Percentiles rank a stretch among this genome's conserved stretches.
Conservation (phyloP, 352 stramenopile genomes). For the Aphanomyces stellatus region DNA sequence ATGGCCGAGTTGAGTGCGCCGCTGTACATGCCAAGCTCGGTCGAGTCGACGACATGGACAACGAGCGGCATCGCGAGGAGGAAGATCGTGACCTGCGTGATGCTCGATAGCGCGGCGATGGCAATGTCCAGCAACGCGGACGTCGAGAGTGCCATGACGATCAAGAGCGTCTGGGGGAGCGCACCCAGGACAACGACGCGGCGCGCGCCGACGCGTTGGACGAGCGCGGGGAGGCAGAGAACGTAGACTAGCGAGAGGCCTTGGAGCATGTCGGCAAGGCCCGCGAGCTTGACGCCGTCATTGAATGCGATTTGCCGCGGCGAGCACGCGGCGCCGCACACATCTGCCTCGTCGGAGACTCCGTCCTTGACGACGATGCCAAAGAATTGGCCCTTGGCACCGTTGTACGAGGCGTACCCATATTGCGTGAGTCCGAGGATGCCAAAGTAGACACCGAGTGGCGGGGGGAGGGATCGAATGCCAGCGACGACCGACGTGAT, state of each 20-base stretch:
- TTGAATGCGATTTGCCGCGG: slow-evolving; percentile 35
- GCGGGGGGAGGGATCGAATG: slow-evolving; percentile 30
- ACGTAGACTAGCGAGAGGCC: not conserved
- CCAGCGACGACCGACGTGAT: slow-evolving; percentile 41
- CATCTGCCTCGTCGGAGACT: slow-evolving; percentile 33
- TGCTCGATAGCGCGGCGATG: not conserved
- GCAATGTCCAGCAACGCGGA: not conserved
- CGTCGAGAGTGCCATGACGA: slow-evolving; percentile 1
- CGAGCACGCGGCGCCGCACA: slow-evolving; percentile 27
- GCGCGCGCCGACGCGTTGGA: not conserved
- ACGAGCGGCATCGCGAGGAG: slow-evolving; percentile 2
- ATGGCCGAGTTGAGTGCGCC: slow-evolving; percentile 69
- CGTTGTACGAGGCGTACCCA: slow-evolving; percentile 51
- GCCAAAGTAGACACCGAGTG: slow-evolving; percentile 40
- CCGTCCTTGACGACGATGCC: slow-evolving; percentile 43
- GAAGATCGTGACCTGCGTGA: slow-evolving; percentile 5
- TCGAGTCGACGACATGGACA: slow-evolving; percentile 8
- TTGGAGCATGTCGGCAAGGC: not conserved
- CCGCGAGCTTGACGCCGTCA: slow-evolving; percentile 30
- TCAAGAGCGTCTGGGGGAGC: not conserved
- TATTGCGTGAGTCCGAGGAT: slow-evolving; percentile 47
- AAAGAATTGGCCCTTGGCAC: slow-evolving; percentile 58
- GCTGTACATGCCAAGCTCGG: slow-evolving; percentile 67
- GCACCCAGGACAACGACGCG: not conserved
- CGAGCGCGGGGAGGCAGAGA: not conserved